phyloP scores from a whole-genome alignment of 2,329 filamentous ascomycete species.

The Penicillium sp. region DNA sequence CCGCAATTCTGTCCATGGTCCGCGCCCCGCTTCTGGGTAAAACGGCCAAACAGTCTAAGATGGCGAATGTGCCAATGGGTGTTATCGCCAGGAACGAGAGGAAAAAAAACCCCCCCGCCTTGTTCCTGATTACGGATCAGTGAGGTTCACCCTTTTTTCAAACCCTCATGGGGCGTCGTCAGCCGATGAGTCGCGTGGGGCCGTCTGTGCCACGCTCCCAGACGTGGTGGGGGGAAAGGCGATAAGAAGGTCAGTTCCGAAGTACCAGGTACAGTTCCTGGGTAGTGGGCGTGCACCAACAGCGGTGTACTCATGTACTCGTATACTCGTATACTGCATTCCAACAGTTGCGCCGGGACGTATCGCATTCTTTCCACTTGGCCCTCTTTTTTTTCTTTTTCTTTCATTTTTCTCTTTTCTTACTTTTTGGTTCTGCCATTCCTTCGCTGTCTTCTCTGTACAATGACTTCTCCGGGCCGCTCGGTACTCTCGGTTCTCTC shows the following conservation, averaged over 20 bases:
- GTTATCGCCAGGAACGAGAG: not conserved
- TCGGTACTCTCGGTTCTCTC: slow-evolving; percentile 10
- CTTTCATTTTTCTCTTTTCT: not conserved
- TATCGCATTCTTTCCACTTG: not conserved
- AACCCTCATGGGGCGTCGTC: slow-evolving; percentile 10
- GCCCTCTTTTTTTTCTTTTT: not conserved
- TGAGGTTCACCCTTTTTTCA: not conserved
- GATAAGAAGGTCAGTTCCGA: not conserved
- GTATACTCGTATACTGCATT: not conserved
- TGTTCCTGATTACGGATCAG: not conserved
- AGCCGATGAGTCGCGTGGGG: slow-evolving; percentile 12
- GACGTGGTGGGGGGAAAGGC: not conserved
- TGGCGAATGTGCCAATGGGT: not conserved
- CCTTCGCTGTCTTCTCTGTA: slow-evolving; percentile 1
- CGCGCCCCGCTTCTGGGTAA: not conserved
- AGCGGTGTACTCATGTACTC: not conserved
- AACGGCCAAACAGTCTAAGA: not conserved
- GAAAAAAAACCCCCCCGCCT: not conserved
- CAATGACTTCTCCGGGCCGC: not conserved
- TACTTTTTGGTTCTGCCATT: not conserved
- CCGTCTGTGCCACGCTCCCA: slow-evolving; percentile 9
- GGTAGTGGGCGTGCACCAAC: not conserved
- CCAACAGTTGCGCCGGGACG: slow-evolving; percentile 1
- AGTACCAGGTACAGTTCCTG: not conserved
- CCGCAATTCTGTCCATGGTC: not conserved